Evolutionary conservation across 208 protist genomes (phyloP), one percentile per base, ranked within the genome.

Genomic region (Naegleria gruberi): DNA sequence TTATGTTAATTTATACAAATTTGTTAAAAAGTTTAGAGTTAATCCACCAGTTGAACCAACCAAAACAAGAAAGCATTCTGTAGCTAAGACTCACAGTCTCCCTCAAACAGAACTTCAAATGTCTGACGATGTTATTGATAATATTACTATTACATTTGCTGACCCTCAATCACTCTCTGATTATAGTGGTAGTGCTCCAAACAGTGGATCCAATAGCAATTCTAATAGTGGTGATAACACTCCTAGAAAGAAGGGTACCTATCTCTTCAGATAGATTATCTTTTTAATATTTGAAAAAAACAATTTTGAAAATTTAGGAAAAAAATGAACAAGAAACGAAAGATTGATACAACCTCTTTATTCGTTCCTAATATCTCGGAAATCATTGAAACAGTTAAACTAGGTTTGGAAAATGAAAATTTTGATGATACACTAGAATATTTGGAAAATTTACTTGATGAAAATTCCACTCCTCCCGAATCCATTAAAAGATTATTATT

Each of bases 1-100:
- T 91, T 93, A 92, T 89, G 86, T 92, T 34, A 90, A 90, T 4
- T 94, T 97, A 89, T 73, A 93, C 46, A 34, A 46, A 26, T 97
- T 97, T 90, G 84, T 97, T n/a, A 46, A 91, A 3, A 93, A 91
- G 65, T 77, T 77, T 77, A 77, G 30, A 77, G 65, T 77, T n/a
- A 77, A 77, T 37, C 65, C 65, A 65, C 51, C 51, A 30, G 51
- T 65, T 23, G 15, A 10, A 65, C 19, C 15, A 19, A 23, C 51
- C 30, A 65, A 23, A 65, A 30, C 51, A 65, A 65, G 51, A 65
- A 65, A 65, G 51, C 19, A 10, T 30, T 65, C 51, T 23, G 15
- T 23, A 65, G 2, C 51, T 30, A 65, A 10, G 15, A 5, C 46
- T 30, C 15, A 10, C 15, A 65, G 6, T 65, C 19, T 65, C 30